phyloP scores from a whole-genome alignment of 1,284 basidiomycete species.

The Exobasidium rhododendri region DNA sequence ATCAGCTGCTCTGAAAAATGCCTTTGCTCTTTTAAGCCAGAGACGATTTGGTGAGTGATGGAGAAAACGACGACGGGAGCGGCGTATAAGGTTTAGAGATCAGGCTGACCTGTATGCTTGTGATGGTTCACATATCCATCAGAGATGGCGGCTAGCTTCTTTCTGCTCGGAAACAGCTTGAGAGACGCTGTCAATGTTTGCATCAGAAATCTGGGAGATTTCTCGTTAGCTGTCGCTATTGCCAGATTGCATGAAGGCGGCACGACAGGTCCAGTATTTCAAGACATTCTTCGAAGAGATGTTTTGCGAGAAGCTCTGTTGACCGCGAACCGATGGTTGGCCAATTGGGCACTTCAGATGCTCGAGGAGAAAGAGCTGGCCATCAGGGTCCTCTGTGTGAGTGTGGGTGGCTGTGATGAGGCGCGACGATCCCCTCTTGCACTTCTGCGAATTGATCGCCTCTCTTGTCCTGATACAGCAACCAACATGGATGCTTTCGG shows the following conservation, averaged over 20 bases:
- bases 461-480: background rate
- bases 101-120: no score
- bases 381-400: background rate
- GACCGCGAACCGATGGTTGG: conserved; percentile 87
- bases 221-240: conserved; percentile 82
- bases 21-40: conserved; percentile 77
- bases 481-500: background rate
- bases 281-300: conserved; percentile 67
- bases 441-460: background rate
- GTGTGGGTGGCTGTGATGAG: background rate
- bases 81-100: no score
- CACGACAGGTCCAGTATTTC: conserved; percentile 74
- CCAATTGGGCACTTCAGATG: conserved; percentile 94
- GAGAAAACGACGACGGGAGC: background rate
- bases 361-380: conserved; percentile 58
- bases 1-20: conserved; percentile 92
- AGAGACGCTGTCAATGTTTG: conserved; percentile 92
- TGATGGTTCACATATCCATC: no score
- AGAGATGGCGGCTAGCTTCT: conserved; percentile 84
- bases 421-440: background rate
- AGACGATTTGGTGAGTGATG: conserved; percentile 39
- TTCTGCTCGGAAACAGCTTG: conserved; percentile 81
- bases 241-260: conserved; percentile 74
- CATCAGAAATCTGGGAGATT: conserved; percentile 79
- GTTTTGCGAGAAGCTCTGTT: conserved; percentile 80